phyloP scores from a whole-genome alignment of 305 asterid genomes.

The Fraxinus angustifolia region DNA sequence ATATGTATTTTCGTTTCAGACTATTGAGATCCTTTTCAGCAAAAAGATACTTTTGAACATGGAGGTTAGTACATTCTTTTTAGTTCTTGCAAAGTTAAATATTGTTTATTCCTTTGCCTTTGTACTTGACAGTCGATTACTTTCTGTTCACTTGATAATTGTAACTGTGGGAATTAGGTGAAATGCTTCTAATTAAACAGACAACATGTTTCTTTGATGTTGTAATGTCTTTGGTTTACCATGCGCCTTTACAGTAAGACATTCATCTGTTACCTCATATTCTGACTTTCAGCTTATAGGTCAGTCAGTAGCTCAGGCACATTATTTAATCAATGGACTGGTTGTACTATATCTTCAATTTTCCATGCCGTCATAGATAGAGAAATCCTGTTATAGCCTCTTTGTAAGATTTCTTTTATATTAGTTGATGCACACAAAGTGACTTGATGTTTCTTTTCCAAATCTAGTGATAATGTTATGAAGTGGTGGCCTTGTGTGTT shows the following conservation, averaged over 20 bases:
- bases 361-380: not conserved
- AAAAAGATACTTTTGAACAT: slow-evolving; percentile 61
- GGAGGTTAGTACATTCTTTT: slow-evolving; percentile 65
- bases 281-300: not conserved
- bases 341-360: not conserved
- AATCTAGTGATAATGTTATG: not conserved
- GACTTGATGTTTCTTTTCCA: not conserved
- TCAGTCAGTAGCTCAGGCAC: not conserved
- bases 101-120: not conserved
- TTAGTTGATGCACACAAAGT: not conserved
- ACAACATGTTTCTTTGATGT: not conserved
- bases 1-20: slow-evolving; percentile 47
- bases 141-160: not conserved
- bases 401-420: not conserved
- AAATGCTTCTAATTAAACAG: not conserved
- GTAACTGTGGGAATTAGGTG: not conserved
- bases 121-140: not conserved
- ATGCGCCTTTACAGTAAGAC: not conserved
- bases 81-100: not conserved
- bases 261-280: not conserved
- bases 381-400: not conserved
- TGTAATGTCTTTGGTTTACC: not conserved
- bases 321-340: not conserved
- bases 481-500: not conserved
- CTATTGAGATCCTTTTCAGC: slow-evolving; percentile 89